Evolutionary conservation across 441 rosid species (phyloP).

Genomic region (Eutrema salsugineum): DNA sequence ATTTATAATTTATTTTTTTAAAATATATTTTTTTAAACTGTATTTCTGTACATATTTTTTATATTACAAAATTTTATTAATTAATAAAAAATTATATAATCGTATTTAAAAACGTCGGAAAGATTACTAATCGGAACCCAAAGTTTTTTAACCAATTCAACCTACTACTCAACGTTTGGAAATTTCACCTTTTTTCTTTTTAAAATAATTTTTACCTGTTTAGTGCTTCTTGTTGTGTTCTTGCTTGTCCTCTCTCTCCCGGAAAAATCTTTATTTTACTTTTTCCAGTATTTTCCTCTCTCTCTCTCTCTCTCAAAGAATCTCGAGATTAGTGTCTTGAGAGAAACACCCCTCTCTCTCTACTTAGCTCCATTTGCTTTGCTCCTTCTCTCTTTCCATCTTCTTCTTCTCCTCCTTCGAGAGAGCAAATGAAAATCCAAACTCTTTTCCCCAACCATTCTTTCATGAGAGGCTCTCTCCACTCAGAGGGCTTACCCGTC

Average conservation of each 20-base stretch:
- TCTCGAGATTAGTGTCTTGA: slow-evolving; percentile 16
- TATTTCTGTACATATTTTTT: too few species aligned
- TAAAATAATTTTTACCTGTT: neutral
- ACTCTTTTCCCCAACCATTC: slow-evolving; percentile 1
- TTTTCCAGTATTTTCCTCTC: slow-evolving; percentile 13
- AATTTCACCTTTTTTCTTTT: neutral
- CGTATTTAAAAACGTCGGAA: too few species aligned
- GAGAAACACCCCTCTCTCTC: neutral
- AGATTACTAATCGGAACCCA: too few species aligned
- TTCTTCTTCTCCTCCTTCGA: neutral
- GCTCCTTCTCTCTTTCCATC: neutral
- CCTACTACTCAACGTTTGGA: neutral
- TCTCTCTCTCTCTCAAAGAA: neutral
- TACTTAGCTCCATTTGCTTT: slow-evolving; percentile 16
- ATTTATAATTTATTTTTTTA: too few species aligned
- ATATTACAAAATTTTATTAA: too few species aligned
- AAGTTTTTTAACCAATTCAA: slow-evolving; percentile 15
- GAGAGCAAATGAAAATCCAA: slow-evolving; percentile 14
- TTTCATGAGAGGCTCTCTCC: slow-evolving; percentile 28
- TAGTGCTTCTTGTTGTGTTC: slow-evolving; percentile 32
- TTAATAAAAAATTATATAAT: too few species aligned
- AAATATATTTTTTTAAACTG: too few species aligned
- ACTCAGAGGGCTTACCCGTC: slow-evolving; percentile 20
- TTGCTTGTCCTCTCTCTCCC: slow-evolving; percentile 26
- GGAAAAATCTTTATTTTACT: slow-evolving; percentile 21